These are phyloP conservation scores for Nemania diffusa DNA, from an alignment of 2,329 filamentous ascomycete genomes.

Conservation along the genomic window DNA sequence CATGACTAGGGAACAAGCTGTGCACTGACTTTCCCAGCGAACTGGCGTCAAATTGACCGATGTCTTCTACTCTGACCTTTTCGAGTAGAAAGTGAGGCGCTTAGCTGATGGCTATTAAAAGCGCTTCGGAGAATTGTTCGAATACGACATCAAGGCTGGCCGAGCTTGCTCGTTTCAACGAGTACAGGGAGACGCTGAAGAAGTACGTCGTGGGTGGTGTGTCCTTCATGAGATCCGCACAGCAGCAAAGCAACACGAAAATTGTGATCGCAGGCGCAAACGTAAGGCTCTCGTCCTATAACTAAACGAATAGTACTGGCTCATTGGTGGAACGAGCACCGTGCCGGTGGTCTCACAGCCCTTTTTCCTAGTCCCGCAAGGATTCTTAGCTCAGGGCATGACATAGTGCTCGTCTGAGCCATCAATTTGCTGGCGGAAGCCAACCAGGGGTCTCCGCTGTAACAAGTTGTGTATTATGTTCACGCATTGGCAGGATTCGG, in stretches of 20 bases:
- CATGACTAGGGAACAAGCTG: neutral
- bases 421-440: neutral
- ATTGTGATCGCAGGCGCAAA: neutral
- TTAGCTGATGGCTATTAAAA: neutral
- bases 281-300: neutral
- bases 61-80: neutral
- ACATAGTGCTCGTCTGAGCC: neutral
- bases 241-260: neutral
- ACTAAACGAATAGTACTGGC: neutral
- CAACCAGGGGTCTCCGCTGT: neutral
- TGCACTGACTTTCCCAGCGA: neutral
- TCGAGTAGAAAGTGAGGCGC: neutral
- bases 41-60: neutral
- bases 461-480: neutral
- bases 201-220: neutral
- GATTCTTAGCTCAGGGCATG: neutral
- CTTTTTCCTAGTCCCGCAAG: neutral
- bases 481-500: neutral
- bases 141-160: neutral
- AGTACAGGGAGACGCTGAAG: slow-evolving; percentile 1
- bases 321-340: neutral
- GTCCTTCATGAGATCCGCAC: slow-evolving; percentile 1
- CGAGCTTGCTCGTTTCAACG: neutral
- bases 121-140: neutral
- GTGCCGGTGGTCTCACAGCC: neutral